Conservation (phyloP, 1,284 basidiomycete species). For the Malassezia japonica region DNA sequence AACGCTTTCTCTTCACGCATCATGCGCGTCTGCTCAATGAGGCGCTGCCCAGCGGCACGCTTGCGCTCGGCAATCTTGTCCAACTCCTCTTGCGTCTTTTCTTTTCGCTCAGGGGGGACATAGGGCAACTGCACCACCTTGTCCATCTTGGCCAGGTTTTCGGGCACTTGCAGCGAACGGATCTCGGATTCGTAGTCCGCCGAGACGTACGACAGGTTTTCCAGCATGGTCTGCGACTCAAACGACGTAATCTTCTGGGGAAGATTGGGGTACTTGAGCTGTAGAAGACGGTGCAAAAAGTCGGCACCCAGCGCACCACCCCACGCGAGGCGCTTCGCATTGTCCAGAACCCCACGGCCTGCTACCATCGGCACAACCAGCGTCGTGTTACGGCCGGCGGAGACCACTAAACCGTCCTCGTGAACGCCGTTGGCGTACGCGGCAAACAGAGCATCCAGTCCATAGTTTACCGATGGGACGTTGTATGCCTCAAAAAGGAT, state of each 20-base stretch:
- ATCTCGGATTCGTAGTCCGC: slow-evolving; percentile 66
- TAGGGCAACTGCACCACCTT: slow-evolving; percentile 45
- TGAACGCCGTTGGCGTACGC: slow-evolving; percentile 55
- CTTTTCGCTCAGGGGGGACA: slow-evolving; percentile 55
- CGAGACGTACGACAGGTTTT: slow-evolving; percentile 75
- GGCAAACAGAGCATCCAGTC: slow-evolving; percentile 84
- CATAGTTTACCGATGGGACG: slow-evolving; percentile 76
- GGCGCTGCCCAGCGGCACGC: slow-evolving; percentile 70
- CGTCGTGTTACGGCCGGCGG: slow-evolving; percentile 33
- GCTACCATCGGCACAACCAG: slow-evolving; percentile 35
- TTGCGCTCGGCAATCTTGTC: slow-evolving; percentile 66
- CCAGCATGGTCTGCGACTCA: slow-evolving; percentile 71
- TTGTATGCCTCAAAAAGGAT: slow-evolving; percentile 90
- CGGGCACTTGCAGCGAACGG: slow-evolving; percentile 60
- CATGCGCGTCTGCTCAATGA: slow-evolving; percentile 87
- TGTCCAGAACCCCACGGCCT: slow-evolving; percentile 34
- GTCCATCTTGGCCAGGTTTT: slow-evolving; percentile 67
- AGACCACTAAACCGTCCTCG: slow-evolving; percentile 35
- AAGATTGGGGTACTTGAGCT: slow-evolving; percentile 91
- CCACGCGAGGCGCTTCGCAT: slow-evolving; percentile 63
- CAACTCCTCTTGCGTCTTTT: slow-evolving; percentile 86
- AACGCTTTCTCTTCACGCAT: slow-evolving; percentile 63
- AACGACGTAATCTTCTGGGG: slow-evolving; percentile 53
- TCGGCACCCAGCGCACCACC: slow-evolving; percentile 82
- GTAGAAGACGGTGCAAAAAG: slow-evolving; percentile 79